These are phyloP conservation scores for Jatropha curcas DNA, from an alignment of 345 rosid genomes.

Conservation along the genomic window DNA sequence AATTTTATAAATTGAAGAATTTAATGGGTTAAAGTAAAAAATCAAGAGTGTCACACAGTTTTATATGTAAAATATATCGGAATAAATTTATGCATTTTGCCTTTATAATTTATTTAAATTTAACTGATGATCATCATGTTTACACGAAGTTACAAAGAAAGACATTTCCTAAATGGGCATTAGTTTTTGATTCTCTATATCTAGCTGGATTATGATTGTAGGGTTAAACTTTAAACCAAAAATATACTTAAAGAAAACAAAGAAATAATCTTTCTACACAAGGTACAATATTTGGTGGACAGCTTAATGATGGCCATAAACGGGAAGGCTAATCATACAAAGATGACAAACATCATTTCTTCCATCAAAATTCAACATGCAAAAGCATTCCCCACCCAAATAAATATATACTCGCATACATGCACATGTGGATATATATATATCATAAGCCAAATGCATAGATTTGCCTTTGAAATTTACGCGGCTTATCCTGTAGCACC, in stretches of 20 bases:
- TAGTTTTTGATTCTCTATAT: not conserved
- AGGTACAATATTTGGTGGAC: slow-evolving; percentile 13
- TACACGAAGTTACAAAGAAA: too few species aligned
- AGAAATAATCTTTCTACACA: not conserved
- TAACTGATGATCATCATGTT: too few species aligned
- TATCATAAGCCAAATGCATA: not conserved
- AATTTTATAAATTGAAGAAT: too few species aligned
- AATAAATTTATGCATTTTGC: too few species aligned
- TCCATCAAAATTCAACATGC: slow-evolving; percentile 36
- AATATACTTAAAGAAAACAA: not conserved
- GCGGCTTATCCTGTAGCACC: too few species aligned
- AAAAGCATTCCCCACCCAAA: slow-evolving; percentile 13
- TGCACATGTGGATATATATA: not conserved
- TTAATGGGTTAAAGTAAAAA: too few species aligned
- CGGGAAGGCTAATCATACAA: slow-evolving; percentile 29
- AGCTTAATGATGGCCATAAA: slow-evolving; percentile 28
- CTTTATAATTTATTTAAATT: too few species aligned
- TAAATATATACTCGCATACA: slow-evolving; percentile 2
- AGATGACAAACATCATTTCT: slow-evolving; percentile 38
- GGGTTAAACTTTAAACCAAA: not conserved
- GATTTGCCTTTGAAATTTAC: too few species aligned
- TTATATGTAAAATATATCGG: too few species aligned
- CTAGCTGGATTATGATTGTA: not conserved
- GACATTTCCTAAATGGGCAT: not conserved
- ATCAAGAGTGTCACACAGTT: too few species aligned